A percentile compares a stretch with the other conserved stretches of the same genome.
Conservation (phyloP, 306 rosid species). For the Quercus rubra region DNA sequence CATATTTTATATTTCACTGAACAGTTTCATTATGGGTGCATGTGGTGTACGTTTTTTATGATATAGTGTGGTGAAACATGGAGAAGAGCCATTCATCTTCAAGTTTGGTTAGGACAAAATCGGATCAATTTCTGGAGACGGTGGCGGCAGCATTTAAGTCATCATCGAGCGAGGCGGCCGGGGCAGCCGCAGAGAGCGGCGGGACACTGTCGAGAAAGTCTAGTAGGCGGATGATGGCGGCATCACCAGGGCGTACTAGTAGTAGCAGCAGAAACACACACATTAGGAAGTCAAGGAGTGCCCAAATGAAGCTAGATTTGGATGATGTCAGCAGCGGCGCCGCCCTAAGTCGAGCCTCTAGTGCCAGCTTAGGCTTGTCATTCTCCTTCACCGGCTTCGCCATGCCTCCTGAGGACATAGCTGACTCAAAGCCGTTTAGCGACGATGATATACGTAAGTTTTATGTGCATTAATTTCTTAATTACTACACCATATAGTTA, state of each 20-base stretch:
- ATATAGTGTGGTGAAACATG: conserved; percentile 28
- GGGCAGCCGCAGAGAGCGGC: conserved; percentile 24
- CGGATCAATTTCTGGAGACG: conserved; percentile 74
- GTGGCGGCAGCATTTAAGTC: conserved; percentile 56
- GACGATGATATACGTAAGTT: conserved; percentile 85
- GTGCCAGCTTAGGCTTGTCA: conserved; percentile 94
- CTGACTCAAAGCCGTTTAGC: conserved; percentile 76
- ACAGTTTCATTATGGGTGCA: neutral
- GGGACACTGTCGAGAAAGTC: conserved; percentile 59
- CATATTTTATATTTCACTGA: too few species aligned
- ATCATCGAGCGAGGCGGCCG: conserved; percentile 34
- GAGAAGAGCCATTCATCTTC: conserved; percentile 39
- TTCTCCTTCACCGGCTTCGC: conserved; percentile 93
- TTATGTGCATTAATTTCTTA: neutral
- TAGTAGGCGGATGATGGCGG: conserved; percentile 50
- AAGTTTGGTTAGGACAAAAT: conserved; percentile 57
- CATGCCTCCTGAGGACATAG: conserved; percentile 80
- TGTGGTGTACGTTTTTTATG: neutral
- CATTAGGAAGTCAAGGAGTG: conserved; percentile 87
- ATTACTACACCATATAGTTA: too few species aligned
- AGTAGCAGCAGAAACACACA: conserved; percentile 56
- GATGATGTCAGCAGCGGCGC: conserved; percentile 81
- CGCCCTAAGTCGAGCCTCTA: conserved; percentile 89
- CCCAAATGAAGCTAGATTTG: conserved; percentile 72
- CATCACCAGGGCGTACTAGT: conserved; percentile 54